Evolutionary conservation across 2,329 filamentous ascomycete species (phyloP).

Genomic region (Fusarium begoniae): DNA sequence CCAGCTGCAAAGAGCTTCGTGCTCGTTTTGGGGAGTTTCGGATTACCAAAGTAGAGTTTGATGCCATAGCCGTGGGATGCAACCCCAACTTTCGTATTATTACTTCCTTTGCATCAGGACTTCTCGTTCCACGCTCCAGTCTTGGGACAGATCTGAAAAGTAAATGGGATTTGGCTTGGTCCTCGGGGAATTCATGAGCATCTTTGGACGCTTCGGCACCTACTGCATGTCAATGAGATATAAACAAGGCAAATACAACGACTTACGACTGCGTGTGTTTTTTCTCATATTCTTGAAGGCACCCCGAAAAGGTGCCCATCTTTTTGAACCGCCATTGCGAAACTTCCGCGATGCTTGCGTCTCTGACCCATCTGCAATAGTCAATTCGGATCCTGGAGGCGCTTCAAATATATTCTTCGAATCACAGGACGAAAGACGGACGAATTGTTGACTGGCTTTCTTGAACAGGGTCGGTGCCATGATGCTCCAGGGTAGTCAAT

Average conservation of each 20-base stretch:
- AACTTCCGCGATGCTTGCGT: slow-evolving; percentile 32
- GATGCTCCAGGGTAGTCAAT: slow-evolving; percentile 26
- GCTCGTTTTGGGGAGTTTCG: slow-evolving; percentile 30
- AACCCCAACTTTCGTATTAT: slow-evolving; percentile 40
- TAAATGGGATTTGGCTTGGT: slow-evolving; percentile 1
- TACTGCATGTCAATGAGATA: slow-evolving; percentile 14
- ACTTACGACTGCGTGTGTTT: slow-evolving; percentile 42
- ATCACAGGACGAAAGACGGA: slow-evolving; percentile 31
- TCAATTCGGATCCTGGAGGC: slow-evolving; percentile 2
- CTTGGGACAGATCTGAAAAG: neutral
- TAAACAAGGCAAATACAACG: neutral
- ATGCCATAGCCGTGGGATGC: slow-evolving; percentile 36
- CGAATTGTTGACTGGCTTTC: slow-evolving; percentile 40
- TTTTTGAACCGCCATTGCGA: slow-evolving; percentile 43
- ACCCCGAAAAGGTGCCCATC: slow-evolving; percentile 49
- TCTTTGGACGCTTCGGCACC: slow-evolving; percentile 39
- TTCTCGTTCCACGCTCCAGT: slow-evolving; percentile 24
- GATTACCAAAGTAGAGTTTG: slow-evolving; percentile 45
- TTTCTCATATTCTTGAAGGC: slow-evolving; percentile 47
- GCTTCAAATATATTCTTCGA: slow-evolving; percentile 12
- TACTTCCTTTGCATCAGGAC: slow-evolving; percentile 36
- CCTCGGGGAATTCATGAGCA: neutral
- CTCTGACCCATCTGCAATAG: slow-evolving; percentile 7
- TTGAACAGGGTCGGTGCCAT: slow-evolving; percentile 44
- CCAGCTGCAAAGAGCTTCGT: slow-evolving; percentile 41